These are phyloP conservation scores for Escovopsis sp. DNA, from an alignment of 2,329 filamentous ascomycete genomes.

Conservation along the genomic window DNA sequence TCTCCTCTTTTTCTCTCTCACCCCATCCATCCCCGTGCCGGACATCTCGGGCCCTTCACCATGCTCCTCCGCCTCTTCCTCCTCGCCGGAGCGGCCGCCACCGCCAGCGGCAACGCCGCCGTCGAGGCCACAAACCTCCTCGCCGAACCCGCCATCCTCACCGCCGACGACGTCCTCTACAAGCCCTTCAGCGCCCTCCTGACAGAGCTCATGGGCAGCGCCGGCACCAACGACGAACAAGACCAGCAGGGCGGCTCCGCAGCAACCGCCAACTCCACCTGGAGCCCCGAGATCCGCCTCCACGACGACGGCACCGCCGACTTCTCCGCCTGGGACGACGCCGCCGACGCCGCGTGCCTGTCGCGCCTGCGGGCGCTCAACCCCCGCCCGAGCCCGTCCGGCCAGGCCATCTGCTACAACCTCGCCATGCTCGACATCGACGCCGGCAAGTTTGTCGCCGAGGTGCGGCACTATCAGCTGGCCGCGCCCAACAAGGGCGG, in stretches of 20 bases:
- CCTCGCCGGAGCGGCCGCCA: neutral
- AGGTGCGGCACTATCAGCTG: constrained; percentile 59
- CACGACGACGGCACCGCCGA: constrained; percentile 32
- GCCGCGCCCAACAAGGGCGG: constrained; percentile 39
- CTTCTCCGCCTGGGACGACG: constrained; percentile 38
- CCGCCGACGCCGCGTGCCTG: constrained; percentile 44
- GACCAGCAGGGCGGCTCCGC: neutral
- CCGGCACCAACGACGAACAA: neutral
- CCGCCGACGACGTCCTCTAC: constrained; percentile 15
- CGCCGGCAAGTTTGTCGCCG: constrained; percentile 59
- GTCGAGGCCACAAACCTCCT: constrained; percentile 6
- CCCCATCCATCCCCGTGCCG: no score
- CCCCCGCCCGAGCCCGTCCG: constrained; percentile 54
- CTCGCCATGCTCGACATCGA: constrained; percentile 51
- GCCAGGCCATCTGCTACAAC: constrained; percentile 72
- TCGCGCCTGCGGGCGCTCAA: constrained; percentile 37
- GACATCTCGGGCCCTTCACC: no score
- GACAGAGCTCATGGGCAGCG: constrained; percentile 3
- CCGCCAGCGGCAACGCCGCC: no score
- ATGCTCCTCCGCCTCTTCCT: constrained; percentile 5
- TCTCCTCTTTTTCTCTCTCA: no score
- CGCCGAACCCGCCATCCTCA: constrained; percentile 10
- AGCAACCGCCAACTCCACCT: constrained; percentile 8
- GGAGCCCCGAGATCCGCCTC: constrained; percentile 16
- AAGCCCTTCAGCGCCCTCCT: constrained; percentile 13